phyloP scores from a whole-genome alignment of 2,329 filamentous ascomycete genomes.

The Diplodia corticola region DNA sequence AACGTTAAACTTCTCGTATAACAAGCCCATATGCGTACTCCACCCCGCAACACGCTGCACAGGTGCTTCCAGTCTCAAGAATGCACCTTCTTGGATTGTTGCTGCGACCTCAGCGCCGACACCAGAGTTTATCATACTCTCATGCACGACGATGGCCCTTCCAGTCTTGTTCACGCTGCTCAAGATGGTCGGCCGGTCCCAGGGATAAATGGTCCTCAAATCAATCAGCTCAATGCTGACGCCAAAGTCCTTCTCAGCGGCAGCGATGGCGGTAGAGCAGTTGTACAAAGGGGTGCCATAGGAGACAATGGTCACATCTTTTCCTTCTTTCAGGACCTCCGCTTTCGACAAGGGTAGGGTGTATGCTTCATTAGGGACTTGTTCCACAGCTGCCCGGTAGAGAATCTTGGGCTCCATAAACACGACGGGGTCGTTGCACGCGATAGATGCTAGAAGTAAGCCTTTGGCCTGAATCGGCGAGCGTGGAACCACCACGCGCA shows the following conservation, averaged over 20 bases:
- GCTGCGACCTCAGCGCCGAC: constrained; percentile 88
- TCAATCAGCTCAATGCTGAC: constrained; percentile 84
- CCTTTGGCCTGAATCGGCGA: constrained; percentile 89
- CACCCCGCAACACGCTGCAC: constrained; percentile 85
- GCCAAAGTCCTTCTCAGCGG: constrained; percentile 72
- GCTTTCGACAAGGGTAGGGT: constrained; percentile 83
- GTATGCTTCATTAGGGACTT: constrained; percentile 80
- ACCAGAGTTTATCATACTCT: constrained; percentile 87
- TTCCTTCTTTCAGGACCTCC: constrained; percentile 77
- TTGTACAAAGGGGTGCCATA: constrained; percentile 90
- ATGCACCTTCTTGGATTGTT: constrained; percentile 84
- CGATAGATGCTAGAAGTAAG: constrained; percentile 72
- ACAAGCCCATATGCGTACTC: constrained; percentile 78
- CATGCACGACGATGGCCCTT: constrained; percentile 82
- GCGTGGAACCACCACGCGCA: constrained; percentile 81
- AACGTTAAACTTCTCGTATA: constrained; percentile 70
- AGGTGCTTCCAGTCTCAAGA: constrained; percentile 79
- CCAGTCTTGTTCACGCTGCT: constrained; percentile 86
- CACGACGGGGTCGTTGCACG: constrained; percentile 79
- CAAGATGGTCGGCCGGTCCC: constrained; percentile 80
- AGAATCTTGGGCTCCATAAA: constrained; percentile 95
- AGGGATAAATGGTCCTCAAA: constrained; percentile 83
- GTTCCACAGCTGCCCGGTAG: constrained; percentile 87
- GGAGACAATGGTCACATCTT: constrained; percentile 78
- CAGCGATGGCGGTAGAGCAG: constrained; percentile 73